Evolutionary conservation across 2,329 filamentous ascomycete genomes (phyloP).

Genomic region (Emmonsiellopsis sp.): DNA sequence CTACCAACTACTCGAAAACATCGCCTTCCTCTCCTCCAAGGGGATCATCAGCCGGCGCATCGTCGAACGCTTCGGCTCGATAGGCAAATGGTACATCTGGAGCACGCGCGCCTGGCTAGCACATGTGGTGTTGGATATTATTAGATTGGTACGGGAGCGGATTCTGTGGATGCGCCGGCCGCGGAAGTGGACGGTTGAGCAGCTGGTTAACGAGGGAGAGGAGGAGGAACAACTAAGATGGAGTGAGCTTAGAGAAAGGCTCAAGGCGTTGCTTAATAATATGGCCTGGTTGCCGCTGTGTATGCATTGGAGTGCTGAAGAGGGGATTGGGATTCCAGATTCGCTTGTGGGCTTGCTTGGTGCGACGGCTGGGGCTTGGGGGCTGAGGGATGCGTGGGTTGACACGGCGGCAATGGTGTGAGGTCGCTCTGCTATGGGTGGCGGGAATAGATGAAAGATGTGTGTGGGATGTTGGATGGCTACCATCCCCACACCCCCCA

Average conservation of each 20-base stretch:
- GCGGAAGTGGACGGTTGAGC: conserved; percentile 20
- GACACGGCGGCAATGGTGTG: conserved; percentile 20
- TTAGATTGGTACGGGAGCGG: conserved; percentile 47
- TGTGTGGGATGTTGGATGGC: neutral
- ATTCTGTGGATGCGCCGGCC: conserved; percentile 9
- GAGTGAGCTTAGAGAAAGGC: conserved; percentile 17
- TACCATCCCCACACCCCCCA: neutral
- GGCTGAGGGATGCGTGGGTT: conserved; percentile 37
- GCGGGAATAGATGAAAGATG: too few relatives aligned
- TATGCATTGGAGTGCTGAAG: conserved; percentile 68
- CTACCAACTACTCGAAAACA: conserved; percentile 78
- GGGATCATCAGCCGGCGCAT: conserved; percentile 49
- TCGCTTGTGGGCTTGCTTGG: conserved; percentile 51
- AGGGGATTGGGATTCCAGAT: conserved; percentile 51
- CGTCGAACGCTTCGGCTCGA: conserved; percentile 38
- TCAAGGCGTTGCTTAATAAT: conserved; percentile 54
- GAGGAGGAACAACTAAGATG: conserved; percentile 10
- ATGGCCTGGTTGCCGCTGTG: conserved; percentile 72
- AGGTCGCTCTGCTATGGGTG: neutral
- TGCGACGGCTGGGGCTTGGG: conserved; percentile 38
- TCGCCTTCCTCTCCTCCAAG: conserved; percentile 64
- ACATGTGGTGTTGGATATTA: conserved; percentile 68
- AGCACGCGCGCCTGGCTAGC: conserved; percentile 72
- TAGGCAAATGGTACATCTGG: conserved; percentile 57
- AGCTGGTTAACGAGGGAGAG: conserved; percentile 18